These are phyloP conservation scores for Umbilicus rupestris DNA, from an alignment of 164 flowering plant species.

Conservation along the genomic window DNA sequence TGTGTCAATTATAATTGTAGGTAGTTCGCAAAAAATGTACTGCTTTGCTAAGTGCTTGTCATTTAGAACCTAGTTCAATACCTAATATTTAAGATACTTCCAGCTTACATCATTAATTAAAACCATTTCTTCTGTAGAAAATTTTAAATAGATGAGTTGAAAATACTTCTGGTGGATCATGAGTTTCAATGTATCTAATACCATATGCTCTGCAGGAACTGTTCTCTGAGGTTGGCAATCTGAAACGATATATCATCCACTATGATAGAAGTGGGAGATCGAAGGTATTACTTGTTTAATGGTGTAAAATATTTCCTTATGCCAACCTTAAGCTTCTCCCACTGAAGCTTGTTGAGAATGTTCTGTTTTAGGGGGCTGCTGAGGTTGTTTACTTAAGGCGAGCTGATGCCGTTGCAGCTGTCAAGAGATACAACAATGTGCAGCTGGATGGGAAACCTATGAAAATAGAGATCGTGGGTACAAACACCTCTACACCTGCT, in stretches of 20 bases:
- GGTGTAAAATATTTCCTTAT: slow-evolving; percentile 6
- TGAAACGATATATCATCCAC: slow-evolving; percentile 66
- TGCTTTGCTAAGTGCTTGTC: too few species aligned
- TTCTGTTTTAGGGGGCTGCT: slow-evolving; percentile 64
- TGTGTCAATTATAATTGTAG: too few species aligned
- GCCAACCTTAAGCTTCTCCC: slow-evolving; percentile 12
- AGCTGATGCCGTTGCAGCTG: slow-evolving; percentile 71
- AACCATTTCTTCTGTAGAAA: too few species aligned
- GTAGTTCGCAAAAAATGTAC: too few species aligned
- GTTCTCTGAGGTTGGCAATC: slow-evolving; percentile 86
- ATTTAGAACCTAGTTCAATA: too few species aligned
- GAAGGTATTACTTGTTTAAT: slow-evolving; percentile 45
- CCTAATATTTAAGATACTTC: too few species aligned
- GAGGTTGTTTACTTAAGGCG: slow-evolving; percentile 70
- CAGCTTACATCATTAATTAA: too few species aligned
- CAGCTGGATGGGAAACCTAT: slow-evolving; percentile 99
- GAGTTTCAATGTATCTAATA: not conserved
- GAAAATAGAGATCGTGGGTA: slow-evolving; percentile 96
- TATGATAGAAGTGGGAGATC: slow-evolving; percentile 97
- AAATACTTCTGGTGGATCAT: not conserved
- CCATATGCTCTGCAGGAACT: slow-evolving; percentile 52
- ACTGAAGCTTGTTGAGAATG: slow-evolving; percentile 16
- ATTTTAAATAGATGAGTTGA: too few species aligned
- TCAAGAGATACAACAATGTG: slow-evolving; percentile 89
- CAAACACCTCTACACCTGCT: slow-evolving; percentile 53